These are phyloP conservation scores for Cystobasidium sp. DNA, from an alignment of 1,284 basidiomycete species.

Conservation along the genomic window DNA sequence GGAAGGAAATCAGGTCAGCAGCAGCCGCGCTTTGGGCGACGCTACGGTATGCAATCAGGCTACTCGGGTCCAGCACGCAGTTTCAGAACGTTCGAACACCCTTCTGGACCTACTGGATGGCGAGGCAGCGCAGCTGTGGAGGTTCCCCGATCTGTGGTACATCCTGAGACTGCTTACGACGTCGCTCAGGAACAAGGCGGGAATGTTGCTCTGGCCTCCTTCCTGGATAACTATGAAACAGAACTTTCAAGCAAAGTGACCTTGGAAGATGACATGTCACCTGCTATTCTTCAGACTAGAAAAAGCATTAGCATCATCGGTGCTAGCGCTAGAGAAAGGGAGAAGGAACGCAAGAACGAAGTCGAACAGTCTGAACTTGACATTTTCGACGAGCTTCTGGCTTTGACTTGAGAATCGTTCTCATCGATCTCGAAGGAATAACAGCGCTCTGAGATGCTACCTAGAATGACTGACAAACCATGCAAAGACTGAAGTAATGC, in stretches of 20 bases:
- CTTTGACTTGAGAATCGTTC: neutral
- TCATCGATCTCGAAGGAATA: neutral
- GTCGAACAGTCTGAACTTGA: conserved; percentile 3
- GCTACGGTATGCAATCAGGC: conserved; percentile 18
- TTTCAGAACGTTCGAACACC: conserved; percentile 14
- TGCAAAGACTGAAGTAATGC: too few relatives aligned
- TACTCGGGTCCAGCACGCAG: conserved; percentile 7
- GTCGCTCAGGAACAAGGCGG: conserved; percentile 12
- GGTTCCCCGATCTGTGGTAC: neutral
- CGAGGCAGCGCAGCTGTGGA: neutral
- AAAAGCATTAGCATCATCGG: neutral
- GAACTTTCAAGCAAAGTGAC: neutral
- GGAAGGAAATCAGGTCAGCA: neutral
- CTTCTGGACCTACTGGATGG: conserved; percentile 1
- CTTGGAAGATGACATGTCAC: neutral
- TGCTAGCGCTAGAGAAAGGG: neutral
- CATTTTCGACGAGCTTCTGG: conserved; percentile 8
- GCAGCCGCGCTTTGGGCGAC: neutral
- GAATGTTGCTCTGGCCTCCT: conserved; percentile 1
- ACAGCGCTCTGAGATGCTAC: too few relatives aligned
- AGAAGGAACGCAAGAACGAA: neutral
- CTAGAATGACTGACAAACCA: too few relatives aligned
- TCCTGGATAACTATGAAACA: conserved; percentile 8
- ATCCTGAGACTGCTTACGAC: conserved; percentile 13
- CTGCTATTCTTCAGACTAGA: neutral